Evolutionary conservation across 2,329 filamentous ascomycete species (phyloP).

Genomic region (Magnaporthiopsis poae): DNA sequence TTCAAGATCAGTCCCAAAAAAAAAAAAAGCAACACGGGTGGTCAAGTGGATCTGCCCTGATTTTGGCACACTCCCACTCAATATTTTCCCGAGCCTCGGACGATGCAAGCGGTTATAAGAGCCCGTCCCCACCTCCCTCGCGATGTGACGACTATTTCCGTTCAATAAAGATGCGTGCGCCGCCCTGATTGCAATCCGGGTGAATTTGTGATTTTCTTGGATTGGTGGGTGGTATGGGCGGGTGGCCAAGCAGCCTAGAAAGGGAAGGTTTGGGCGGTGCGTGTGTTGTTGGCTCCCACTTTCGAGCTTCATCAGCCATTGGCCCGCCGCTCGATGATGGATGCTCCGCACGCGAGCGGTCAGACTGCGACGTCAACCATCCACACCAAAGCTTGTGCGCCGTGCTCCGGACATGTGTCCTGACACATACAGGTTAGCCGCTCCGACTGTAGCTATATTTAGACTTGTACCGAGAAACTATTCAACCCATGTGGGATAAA

Average conservation of each 20-base stretch:
- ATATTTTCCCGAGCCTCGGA: background rate
- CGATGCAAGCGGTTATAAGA: background rate
- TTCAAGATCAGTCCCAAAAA: too few species aligned
- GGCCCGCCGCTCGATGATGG: background rate
- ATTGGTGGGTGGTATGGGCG: background rate
- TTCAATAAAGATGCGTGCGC: background rate
- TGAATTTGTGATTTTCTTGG: background rate
- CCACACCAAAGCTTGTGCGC: background rate
- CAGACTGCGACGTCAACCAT: background rate
- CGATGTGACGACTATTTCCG: background rate
- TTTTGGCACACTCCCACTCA: background rate
- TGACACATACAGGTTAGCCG: background rate
- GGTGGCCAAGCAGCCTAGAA: background rate
- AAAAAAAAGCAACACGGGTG: too few species aligned
- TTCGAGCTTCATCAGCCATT: background rate
- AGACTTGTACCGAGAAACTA: background rate
- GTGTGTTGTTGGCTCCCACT: background rate
- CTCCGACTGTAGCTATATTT: background rate
- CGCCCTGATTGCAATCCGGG: background rate
- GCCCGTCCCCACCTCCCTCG: background rate
- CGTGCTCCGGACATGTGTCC: background rate
- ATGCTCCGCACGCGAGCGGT: background rate
- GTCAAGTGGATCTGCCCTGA: too few species aligned
- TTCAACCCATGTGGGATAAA: background rate
- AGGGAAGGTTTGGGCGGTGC: background rate